Conservation (phyloP, 2,329 filamentous ascomycete species). For the Penicillium sp. region DNA sequence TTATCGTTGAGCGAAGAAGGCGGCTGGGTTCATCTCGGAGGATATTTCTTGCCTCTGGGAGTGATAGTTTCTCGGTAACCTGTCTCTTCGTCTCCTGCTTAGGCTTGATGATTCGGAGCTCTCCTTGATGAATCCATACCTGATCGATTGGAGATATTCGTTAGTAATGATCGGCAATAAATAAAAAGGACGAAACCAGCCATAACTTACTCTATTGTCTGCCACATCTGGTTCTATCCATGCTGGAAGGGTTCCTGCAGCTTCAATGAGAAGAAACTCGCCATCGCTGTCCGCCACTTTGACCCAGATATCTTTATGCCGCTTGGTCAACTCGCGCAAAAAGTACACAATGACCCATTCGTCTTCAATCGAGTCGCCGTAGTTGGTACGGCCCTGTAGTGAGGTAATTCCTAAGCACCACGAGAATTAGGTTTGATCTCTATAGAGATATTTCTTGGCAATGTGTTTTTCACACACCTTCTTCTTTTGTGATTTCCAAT, state of each 20-base stretch:
- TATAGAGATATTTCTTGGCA: conserved; percentile 1
- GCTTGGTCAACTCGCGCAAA: conserved; percentile 73
- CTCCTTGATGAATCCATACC: conserved; percentile 82
- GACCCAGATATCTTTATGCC: conserved; percentile 74
- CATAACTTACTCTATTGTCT: conserved; percentile 62
- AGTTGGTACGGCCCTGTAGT: conserved; percentile 76
- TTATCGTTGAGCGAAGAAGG: conserved; percentile 68
- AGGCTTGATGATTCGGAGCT: conserved; percentile 68
- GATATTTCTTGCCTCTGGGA: conserved; percentile 63
- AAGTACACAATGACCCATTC: conserved; percentile 97
- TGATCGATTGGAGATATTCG: conserved; percentile 20
- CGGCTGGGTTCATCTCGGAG: conserved; percentile 57
- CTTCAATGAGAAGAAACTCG: conserved; percentile 92
- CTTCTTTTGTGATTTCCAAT: conserved; percentile 61
- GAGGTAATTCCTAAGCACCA: conserved; percentile 50
- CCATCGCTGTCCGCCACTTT: conserved; percentile 84
- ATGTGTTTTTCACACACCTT: conserved; percentile 52
- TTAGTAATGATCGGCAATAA: not conserved
- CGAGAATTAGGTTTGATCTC: conserved; percentile 7
- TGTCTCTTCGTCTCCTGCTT: conserved; percentile 47
- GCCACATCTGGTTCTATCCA: conserved; percentile 94
- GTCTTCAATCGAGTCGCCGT: conserved; percentile 91
- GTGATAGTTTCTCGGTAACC: conserved; percentile 52
- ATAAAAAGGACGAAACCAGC: not conserved
- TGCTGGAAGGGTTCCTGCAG: conserved; percentile 77